Percentiles rank a stretch among this genome's conserved stretches.
These are phyloP conservation scores for Gynochthodes officinalis DNA, from an alignment of 257 asterid species.

Conservation along the genomic window DNA sequence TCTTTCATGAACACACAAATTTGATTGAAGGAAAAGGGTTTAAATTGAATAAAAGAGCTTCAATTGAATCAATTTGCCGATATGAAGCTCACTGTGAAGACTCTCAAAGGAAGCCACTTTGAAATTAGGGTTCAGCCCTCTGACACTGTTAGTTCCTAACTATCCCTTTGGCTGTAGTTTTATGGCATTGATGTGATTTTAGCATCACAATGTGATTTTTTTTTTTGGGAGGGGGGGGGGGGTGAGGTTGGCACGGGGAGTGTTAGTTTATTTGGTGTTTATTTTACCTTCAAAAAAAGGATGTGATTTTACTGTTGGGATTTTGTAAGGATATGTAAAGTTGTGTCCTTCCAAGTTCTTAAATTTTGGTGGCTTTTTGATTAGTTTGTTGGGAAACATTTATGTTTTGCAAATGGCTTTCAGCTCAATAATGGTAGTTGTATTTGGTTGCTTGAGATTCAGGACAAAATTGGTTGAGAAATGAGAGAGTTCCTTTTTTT, in stretches of 20 bases:
- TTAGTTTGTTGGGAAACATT: not conserved
- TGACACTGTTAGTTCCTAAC: constrained; percentile 55
- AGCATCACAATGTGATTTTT: not conserved
- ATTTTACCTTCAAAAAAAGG: not conserved
- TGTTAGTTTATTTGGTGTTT: not conserved
- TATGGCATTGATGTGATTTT: not conserved
- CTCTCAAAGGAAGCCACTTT: constrained; percentile 91
- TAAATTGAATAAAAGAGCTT: not conserved
- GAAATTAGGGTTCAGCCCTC: constrained; percentile 73
- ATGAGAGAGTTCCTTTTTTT: not conserved
- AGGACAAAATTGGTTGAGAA: not conserved
- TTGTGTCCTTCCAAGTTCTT: not conserved
- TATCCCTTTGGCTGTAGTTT: not conserved
- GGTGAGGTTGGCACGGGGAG: not conserved
- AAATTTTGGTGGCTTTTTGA: not conserved
- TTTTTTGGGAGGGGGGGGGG: not conserved
- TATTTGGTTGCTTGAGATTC: not conserved
- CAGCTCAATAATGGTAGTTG: not conserved
- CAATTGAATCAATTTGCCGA: constrained; percentile 22
- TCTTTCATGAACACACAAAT: not conserved
- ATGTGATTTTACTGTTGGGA: not conserved
- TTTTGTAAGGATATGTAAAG: not conserved
- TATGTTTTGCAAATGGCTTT: not conserved
- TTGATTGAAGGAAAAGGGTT: not conserved
- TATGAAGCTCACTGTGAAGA: constrained; percentile 94